Evolutionary conservation across 805 yeast genomes (phyloP), one percentile per base, ranked within the genome.

Genomic region (Pichia gijzeniarum): DNA sequence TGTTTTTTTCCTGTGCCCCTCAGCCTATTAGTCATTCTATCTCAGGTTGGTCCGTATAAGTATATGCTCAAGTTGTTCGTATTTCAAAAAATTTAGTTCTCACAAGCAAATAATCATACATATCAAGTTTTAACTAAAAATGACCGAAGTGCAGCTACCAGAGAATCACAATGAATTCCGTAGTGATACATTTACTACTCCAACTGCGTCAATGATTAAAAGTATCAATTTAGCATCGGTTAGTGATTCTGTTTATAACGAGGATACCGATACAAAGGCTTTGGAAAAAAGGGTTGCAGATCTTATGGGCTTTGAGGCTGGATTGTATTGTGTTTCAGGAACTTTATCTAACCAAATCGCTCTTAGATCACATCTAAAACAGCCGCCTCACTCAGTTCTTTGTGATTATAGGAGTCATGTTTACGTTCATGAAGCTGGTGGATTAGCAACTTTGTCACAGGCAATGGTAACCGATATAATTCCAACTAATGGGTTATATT

Each of bases 101-200:
- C n/a, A n/a, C n/a, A n/a, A n/a, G n/a, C n/a, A n/a, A n/a, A n/a
- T n/a, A n/a, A n/a, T n/a, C n/a, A n/a, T n/a, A n/a, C n/a, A n/a
- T n/a, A n/a, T n/a, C n/a, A n/a, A n/a, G n/a, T n/a, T n/a, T n/a
- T n/a, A n/a, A n/a, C n/a, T n/a, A n/a, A n/a, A n/a, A n/a, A n/a
- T n/a, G n/a, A n/a, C n/a, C n/a, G n/a, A n/a, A n/a, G n/a, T n/a
- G n/a, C n/a, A n/a, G 35, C 32, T 45, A 34, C 44, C 43, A 16
- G 48, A 49, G 21, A 47, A 41, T 41, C 66, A 62, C 52, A 76
- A 76, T 60, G 82, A 78, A 53, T 71, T 77, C 54, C 70, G 82
- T 62, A 74, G 91, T 56, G 98, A 90, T 63, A 90, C 97, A 1
- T 87, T 88, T 73, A 89, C 96, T 3, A 84, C 85, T 12, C 97